phyloP scores from a whole-genome alignment of 176 grass and related monocot genomes.

The Eremochloa ophiuroides region DNA sequence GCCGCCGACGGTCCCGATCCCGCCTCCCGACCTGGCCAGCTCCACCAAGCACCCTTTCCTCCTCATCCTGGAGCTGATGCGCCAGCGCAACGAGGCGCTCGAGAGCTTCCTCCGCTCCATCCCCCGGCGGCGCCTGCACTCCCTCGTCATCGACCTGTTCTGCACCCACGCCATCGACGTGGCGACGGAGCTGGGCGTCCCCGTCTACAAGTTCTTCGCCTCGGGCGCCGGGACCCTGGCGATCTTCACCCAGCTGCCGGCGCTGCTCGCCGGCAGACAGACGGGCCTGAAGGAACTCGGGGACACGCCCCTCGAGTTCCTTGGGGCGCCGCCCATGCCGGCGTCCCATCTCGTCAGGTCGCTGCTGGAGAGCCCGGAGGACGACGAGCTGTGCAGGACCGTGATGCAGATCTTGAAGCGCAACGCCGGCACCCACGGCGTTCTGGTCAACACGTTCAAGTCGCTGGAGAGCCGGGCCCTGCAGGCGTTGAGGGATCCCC shows the following conservation, averaged over 20 bases:
- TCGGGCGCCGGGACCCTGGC: conserved; percentile 4
- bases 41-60: conserved; percentile 4
- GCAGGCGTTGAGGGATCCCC: background rate
- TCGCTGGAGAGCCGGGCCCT: background rate
- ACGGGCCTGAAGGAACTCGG: background rate
- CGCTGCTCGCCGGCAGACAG: background rate
- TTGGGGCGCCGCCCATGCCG: background rate
- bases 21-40: background rate
- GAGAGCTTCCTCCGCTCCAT: conserved; percentile 28
- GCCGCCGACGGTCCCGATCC: too few relatives aligned
- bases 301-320: background rate
- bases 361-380: conserved; percentile 2
- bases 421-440: background rate
- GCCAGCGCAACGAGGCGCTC: background rate
- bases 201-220: conserved; percentile 23
- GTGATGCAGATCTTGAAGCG: background rate
- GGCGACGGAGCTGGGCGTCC: background rate
- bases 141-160: conserved; percentile 32
- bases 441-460: conserved; percentile 16
- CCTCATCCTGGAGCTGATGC: conserved; percentile 3
- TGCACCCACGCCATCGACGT: conserved; percentile 16
- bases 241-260: background rate
- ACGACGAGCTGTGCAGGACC: background rate
- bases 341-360: background rate
- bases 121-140: conserved; percentile 22